Evolutionary conservation across 768 basidiomycete genomes (phyloP), one percentile per base, ranked within the genome.

Genomic region (Trametopsis cervina): DNA sequence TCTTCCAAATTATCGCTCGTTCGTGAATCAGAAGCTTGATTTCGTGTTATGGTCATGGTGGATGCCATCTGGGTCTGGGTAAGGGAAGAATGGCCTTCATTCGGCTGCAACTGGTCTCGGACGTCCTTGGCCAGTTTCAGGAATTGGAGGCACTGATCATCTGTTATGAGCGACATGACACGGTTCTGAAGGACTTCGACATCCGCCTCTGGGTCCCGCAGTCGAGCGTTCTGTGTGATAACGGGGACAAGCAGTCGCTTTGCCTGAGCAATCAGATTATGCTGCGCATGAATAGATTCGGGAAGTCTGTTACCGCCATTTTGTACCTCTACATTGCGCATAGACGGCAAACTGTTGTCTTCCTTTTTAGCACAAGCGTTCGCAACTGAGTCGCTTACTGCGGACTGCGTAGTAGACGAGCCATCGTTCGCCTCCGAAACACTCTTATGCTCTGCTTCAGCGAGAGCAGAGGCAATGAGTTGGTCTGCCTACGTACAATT

Each of bases 141-240:
- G 47, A 62, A 57, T 4, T 60, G 50, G 7, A 46, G 22, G 35
- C 52, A 57, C 13, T 52, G 46, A 17, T 55, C 57, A 23, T 55
- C 52, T 7, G 59, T 57, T 4, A 61, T 47, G 0, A 55, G 46
- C 0, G 37, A 37, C 17, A 44, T 18, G 21, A 47, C 47, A 13
- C 49, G 54, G 13, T 45, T 25, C 39, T 55, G 46, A 17, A 55
- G 43, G 3, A 26, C 40, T n/a, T 49, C 33, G 9, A 36, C 23
- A 27, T 58, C 50, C 17, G 33, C 43, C 5, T 49, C 24, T 12
- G 54, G 54, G 41, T 55, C 33, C 12, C 57, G 54, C 18, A 52
- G 22, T 21, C 25, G 42, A 15, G 52, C 54, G 36, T 53, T 58
- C 22, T 49, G 46, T 1, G 44, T 23, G 37, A 58, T 43, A 6